These are phyloP conservation scores for Vigna reflexopilosa DNA, from an alignment of 306 rosid genomes.

Conservation along the genomic window DNA sequence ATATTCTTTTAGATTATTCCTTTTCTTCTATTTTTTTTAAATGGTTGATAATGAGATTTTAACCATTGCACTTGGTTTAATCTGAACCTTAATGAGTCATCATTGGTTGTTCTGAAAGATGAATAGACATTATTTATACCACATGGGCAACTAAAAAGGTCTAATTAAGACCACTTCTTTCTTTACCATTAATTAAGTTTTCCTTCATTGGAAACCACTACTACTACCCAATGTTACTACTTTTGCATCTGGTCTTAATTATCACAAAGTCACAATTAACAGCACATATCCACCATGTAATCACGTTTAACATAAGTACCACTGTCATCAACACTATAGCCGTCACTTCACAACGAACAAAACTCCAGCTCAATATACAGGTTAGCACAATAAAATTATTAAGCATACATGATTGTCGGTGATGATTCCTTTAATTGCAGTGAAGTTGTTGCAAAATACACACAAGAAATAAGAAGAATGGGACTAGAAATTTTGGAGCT, in stretches of 20 bases:
- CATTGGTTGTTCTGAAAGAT: not conserved
- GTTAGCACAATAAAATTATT: not conserved
- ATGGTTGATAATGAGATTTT: not conserved
- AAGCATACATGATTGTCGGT: not conserved
- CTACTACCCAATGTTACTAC: too few species aligned
- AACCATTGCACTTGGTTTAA: not conserved
- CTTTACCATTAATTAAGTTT: not conserved
- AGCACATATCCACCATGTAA: too few species aligned
- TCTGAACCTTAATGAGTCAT: not conserved
- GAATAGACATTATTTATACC: not conserved
- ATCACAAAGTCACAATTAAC: too few species aligned
- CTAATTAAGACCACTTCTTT: not conserved
- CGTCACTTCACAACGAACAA: not conserved
- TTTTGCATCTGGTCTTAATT: too few species aligned
- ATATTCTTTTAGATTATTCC: not conserved
- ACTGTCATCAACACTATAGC: too few species aligned
- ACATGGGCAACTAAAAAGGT: not conserved
- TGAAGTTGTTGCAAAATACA: constrained; percentile 54
- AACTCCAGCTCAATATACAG: constrained; percentile 6
- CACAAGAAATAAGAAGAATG: constrained; percentile 47
- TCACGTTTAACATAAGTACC: too few species aligned
- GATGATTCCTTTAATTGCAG: constrained; percentile 42
- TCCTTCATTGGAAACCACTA: not conserved
- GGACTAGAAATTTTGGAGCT: constrained; percentile 54
- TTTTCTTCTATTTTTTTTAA: not conserved